A percentile compares a stretch with the other conserved stretches of the same genome.
These are phyloP conservation scores for Podaxis pistillaris DNA, from an alignment of 768 basidiomycete genomes.

Conservation along the genomic window DNA sequence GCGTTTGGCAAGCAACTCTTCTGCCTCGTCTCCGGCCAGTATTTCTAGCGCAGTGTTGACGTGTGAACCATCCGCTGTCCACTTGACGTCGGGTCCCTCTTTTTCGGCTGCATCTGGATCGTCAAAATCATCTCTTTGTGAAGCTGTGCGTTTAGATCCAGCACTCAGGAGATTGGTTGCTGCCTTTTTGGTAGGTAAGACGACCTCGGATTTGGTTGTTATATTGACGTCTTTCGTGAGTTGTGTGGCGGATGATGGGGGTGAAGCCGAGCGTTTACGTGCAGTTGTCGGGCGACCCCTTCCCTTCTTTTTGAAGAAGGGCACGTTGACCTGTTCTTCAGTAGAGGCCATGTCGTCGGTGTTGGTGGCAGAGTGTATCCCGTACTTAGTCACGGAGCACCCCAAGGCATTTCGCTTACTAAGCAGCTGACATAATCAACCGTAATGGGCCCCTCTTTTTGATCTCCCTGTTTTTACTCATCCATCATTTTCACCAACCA, in stretches of 20 bases:
- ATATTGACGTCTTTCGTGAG: slow-evolving; percentile 21
- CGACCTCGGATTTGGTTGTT: slow-evolving; percentile 64
- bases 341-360: slow-evolving; percentile 35
- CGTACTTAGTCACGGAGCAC: not conserved
- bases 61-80: slow-evolving; percentile 78
- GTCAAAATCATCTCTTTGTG: slow-evolving; percentile 64
- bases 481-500: not conserved
- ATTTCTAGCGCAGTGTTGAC: slow-evolving; percentile 70
- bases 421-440: not conserved
- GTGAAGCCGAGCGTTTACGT: slow-evolving; percentile 74
- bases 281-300: slow-evolving; percentile 73
- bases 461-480: not conserved
- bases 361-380: slow-evolving; percentile 15
- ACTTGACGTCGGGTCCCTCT: slow-evolving; percentile 71
- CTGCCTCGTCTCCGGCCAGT: slow-evolving; percentile 78
- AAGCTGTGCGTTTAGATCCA: slow-evolving; percentile 46
- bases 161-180: slow-evolving; percentile 66
- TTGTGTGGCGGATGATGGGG: slow-evolving; percentile 33
- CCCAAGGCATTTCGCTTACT: not conserved
- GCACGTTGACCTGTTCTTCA: slow-evolving; percentile 49
- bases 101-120: slow-evolving; percentile 50
- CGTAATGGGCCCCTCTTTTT: not conserved
- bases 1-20: slow-evolving; percentile 72
- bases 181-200: slow-evolving; percentile 72
- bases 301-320: slow-evolving; percentile 83